Conservation (phyloP, 2,329 filamentous ascomycete species). For the Thelonectria discophora region DNA sequence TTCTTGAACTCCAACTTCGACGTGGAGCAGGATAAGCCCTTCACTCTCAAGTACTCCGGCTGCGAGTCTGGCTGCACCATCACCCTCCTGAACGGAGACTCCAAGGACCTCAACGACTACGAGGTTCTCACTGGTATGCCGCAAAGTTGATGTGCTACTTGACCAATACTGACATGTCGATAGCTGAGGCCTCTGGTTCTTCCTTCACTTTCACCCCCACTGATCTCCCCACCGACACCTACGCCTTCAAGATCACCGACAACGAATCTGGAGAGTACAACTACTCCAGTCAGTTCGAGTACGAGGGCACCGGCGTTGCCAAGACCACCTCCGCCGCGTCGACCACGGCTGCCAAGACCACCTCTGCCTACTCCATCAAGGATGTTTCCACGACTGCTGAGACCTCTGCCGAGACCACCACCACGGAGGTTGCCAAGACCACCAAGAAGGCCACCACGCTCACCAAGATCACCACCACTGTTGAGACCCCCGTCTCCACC, state of each 20-base stretch:
- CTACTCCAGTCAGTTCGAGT: conserved; percentile 47
- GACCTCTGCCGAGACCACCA: conserved; percentile 7
- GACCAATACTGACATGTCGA: neutral
- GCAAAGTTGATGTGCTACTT: neutral
- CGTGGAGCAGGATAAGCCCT: conserved; percentile 44
- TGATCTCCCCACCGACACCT: conserved; percentile 43
- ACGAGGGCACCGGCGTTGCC: conserved; percentile 37
- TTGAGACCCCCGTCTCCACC: conserved; percentile 19
- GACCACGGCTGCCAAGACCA: conserved; percentile 20
- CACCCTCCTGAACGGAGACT: conserved; percentile 44
- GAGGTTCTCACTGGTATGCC: conserved; percentile 46
- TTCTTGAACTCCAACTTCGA: conserved; percentile 47
- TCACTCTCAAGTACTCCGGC: conserved; percentile 45
- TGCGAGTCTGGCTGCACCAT: conserved; percentile 49
- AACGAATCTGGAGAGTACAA: conserved; percentile 42
- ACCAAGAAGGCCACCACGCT: conserved; percentile 32
- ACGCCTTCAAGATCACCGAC: conserved; percentile 49
- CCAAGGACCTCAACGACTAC: conserved; percentile 43
- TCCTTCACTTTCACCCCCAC: conserved; percentile 44
- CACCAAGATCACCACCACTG: conserved; percentile 31
- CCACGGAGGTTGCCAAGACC: conserved; percentile 13
- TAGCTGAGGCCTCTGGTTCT: conserved; percentile 31
- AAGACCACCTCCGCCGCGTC: conserved; percentile 22
- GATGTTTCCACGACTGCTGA: conserved; percentile 24
- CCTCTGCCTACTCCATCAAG: conserved; percentile 14